Conservation (phyloP, 192 early-diverging fungal species). For the Gorgonomyces haynaldii region DNA sequence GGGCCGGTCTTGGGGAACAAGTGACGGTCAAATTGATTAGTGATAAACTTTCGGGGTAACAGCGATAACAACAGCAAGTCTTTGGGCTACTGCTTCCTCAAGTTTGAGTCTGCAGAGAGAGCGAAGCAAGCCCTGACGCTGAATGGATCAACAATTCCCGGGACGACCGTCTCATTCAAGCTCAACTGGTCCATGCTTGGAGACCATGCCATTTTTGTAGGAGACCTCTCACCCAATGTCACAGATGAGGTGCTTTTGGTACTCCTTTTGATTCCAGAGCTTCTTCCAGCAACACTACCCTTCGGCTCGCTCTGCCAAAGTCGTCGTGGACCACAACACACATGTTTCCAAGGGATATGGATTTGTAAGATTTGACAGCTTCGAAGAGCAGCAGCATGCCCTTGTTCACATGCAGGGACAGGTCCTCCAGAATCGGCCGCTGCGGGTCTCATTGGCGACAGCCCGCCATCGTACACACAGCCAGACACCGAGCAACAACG, state of each 20-base stretch:
- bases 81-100: slow-evolving; percentile 91
- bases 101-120: slow-evolving; percentile 54
- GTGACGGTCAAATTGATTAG: slow-evolving; percentile 92
- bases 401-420: slow-evolving; percentile 83
- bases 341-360: slow-evolving; percentile 77
- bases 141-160: slow-evolving; percentile 76
- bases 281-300: slow-evolving; percentile 75
- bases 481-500: slow-evolving; percentile 35
- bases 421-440: slow-evolving; percentile 60
- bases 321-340: slow-evolving; percentile 80
- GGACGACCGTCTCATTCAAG: slow-evolving; percentile 68
- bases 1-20: slow-evolving; percentile 51
- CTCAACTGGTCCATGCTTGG: slow-evolving; percentile 96
- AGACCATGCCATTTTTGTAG: slow-evolving; percentile 92
- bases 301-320: slow-evolving; percentile 82
- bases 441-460: slow-evolving; percentile 83
- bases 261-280: slow-evolving; percentile 36
- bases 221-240: slow-evolving; percentile 84
- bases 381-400: slow-evolving; percentile 79
- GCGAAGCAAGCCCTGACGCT: slow-evolving; percentile 63
- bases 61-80: slow-evolving; percentile 22
- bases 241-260: slow-evolving; percentile 74
- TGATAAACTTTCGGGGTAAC: slow-evolving; percentile 76
- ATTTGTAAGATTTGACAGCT: slow-evolving; percentile 85
- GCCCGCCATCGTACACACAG: slow-evolving; percentile 29